Base-by-base conservation (phyloP, 441 rosid genomes). In the Eutrema salsugineum region DNA sequence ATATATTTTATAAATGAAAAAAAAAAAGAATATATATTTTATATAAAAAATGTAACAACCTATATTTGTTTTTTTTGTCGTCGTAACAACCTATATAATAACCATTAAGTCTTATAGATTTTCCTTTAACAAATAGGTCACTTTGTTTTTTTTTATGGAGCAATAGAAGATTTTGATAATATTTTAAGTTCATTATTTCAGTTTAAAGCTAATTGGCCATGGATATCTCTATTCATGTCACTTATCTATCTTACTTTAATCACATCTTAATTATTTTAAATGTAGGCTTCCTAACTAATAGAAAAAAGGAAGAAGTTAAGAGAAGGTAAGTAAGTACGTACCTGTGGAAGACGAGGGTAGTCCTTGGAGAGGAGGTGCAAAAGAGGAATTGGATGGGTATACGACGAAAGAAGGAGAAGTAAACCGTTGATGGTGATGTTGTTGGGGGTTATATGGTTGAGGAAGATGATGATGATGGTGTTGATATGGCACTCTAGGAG, bases 401-500 rank as follows among this genome's bases (percentile, higher is more conserved):
- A 86, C 88, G 47, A 88, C 72, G 77, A 78, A 84, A n/a, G 87
- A 78, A n/a, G 85, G 83, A 61, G 78, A 71, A 3, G 84, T 77
- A 22, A 77, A 22, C 4, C 82, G 88, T 47, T 77, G 91, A 43
- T 53, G 61, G 14, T 70, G 71, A 36, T 66, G 68, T 16, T 76
- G 75, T 28, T 55, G 63, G 28, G 76, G 59, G 72, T 79, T 70
- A 55, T 83, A 67, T 75, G 89, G 85, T 76, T 71, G 78, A 54
- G 62, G 71, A 54, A 66, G 71, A 24, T 74, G 78, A 58, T 72
- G 70, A 46, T 46, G 78, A 22, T 73, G 71, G 27, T 47, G 73
- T 51, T 74, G 73, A 54, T 60, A 74, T 64, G 71, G 59, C 35
- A 54, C 62, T 66, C 94, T 80, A 27, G 86, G 80, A 55, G 83